Evolutionary conservation across 2,329 filamentous ascomycete species (phyloP), one percentile per base, ranked within the genome.

Genomic region (Onygenales sp.): DNA sequence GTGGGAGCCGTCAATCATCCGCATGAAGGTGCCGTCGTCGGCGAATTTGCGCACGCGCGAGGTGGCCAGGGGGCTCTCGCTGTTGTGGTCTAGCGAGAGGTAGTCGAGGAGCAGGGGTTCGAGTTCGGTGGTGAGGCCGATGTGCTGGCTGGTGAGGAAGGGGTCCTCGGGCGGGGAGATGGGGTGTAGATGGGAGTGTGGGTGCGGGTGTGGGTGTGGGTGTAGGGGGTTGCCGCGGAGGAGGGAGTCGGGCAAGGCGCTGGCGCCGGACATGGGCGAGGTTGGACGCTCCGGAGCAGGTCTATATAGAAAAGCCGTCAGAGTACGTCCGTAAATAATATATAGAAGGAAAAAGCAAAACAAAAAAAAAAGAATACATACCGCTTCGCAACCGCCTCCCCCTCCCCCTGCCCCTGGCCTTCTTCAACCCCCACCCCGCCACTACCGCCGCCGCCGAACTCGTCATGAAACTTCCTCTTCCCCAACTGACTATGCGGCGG

Each of bases 91-190:
- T 17, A 72, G 58, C 0, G 70, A 69, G 4, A 73, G 60, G 53
- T 67, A 66, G 17, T 71, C 67, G 11, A 73, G 59, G 2, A 73
- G 59, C 17, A 68, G 61, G 0, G 70, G 69, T 54, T 73, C 70
- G 43, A 73, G 57, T 52, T 72, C 70, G 3, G 70, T 72, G 48
- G 70, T 72, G 62, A 72, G 61, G 50, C 70, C 70, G 51, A 72
- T 73, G 52, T 72, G 65, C 52, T 71, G 68, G n/a, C 65, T 68
- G 2, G 69, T 63, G 47, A 69, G 66, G 52, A 64, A 64, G 54
- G 67, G 69, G 17, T 45, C 50, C 14, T 52, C 50, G 36, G 17
- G 34, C 7, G 33, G 10, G 40, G 31, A n/a, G 48, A 65, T 62
- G 14, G 37, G 17, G 48, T 47, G n/a, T 17, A 10, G 13, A 17